Conservation (phyloP, 1,139 yeast genomes). For the Nakaseomyces glabratus region DNA sequence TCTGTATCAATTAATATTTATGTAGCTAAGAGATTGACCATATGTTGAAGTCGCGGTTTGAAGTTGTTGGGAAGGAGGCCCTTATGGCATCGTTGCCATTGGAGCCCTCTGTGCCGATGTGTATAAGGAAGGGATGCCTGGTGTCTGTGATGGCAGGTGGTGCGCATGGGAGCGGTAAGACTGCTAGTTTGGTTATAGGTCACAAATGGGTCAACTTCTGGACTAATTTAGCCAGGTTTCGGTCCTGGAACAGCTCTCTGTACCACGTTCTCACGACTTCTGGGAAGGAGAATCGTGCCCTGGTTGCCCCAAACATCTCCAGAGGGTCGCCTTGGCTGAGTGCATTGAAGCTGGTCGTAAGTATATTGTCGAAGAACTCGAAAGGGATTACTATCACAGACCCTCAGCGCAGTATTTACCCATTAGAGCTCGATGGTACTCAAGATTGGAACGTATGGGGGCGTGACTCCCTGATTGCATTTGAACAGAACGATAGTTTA, state of each 20-base stretch:
- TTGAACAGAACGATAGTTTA: conserved; percentile 28
- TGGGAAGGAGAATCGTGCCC: conserved; percentile 15
- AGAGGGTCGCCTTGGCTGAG: conserved; percentile 7
- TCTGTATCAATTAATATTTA: not conserved
- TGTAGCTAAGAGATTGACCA: not conserved
- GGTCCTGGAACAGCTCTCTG: conserved; percentile 15
- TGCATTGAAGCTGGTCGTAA: conserved; percentile 9
- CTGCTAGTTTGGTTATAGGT: not conserved
- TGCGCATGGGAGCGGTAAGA: too few relatives aligned
- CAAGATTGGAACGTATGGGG: conserved; percentile 30
- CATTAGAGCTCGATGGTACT: conserved; percentile 25
- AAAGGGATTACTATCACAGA: conserved; percentile 1
- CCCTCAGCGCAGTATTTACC: conserved; percentile 20
- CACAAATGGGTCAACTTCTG: conserved; percentile 20
- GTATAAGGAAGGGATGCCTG: conserved; percentile 11
- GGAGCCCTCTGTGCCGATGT: conserved; percentile 16
- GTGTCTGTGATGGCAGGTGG: conserved; percentile 7
- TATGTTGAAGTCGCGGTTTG: conserved; percentile 7
- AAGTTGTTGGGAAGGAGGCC: conserved; percentile 12
- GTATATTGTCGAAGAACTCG: conserved; percentile 11
- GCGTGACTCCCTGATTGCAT: conserved; percentile 23
- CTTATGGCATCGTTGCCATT: conserved; percentile 12
- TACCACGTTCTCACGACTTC: conserved; percentile 19
- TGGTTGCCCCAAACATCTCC: conserved; percentile 17
- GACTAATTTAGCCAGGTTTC: conserved; percentile 16